phyloP scores from a whole-genome alignment of 192 early-diverging fungal genomes.

The Coemansia sp. region DNA sequence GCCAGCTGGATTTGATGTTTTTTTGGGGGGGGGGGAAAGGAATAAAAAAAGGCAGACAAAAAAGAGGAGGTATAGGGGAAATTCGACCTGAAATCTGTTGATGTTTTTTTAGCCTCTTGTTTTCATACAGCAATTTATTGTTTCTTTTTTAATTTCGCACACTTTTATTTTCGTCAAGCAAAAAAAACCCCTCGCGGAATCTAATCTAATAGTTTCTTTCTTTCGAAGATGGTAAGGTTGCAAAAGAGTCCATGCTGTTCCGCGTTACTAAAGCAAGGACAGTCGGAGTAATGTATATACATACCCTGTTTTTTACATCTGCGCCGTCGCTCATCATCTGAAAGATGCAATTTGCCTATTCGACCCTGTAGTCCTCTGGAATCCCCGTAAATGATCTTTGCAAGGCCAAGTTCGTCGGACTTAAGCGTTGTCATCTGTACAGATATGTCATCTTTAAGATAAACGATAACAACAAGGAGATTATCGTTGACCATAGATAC shows the following conservation, averaged over 20 bases:
- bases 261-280: background rate
- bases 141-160: background rate
- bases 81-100: background rate
- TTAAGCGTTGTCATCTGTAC: conserved; percentile 61
- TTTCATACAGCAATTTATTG: background rate
- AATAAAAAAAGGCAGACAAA: background rate
- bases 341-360: background rate
- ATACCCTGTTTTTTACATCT: background rate
- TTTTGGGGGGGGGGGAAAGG: background rate
- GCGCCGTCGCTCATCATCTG: conserved; percentile 3
- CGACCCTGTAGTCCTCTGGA: conserved; percentile 65
- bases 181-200: background rate
- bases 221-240: background rate
- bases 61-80: background rate
- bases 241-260: background rate
- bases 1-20: background rate
- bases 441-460: conserved; percentile 84
- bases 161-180: background rate
- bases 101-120: background rate
- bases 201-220: background rate
- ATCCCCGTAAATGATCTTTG: conserved; percentile 67
- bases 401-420: conserved; percentile 62
- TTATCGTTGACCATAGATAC: conserved; percentile 57
- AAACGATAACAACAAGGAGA: conserved; percentile 62
- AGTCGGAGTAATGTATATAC: background rate